These are phyloP conservation scores for Cystofilobasidium ferigula DNA, from an alignment of 768 basidiomycete genomes.

Conservation along the genomic window DNA sequence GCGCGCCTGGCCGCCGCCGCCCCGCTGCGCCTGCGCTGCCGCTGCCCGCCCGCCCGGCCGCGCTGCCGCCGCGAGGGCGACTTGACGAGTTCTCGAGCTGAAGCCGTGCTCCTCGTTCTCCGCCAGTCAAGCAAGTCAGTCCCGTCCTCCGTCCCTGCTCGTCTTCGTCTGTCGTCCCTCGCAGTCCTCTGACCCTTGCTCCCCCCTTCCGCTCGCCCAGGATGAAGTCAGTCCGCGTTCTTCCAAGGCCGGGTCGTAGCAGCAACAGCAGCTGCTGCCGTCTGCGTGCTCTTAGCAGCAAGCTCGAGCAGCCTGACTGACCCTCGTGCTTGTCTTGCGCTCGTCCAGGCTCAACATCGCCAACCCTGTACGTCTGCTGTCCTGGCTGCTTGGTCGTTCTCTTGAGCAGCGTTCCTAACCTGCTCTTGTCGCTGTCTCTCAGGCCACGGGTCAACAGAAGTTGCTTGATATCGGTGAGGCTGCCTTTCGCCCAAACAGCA, in stretches of 20 bases:
- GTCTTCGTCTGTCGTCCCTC: neutral
- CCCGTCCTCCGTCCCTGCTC: neutral
- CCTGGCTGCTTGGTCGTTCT: constrained; percentile 13
- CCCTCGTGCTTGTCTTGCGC: neutral
- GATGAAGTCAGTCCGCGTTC: neutral
- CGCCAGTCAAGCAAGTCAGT: neutral
- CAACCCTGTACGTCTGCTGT: constrained; percentile 50
- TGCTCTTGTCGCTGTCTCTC: too few species aligned
- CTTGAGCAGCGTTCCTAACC: neutral
- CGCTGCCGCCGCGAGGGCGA: too few species aligned
- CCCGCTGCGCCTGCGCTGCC: too few species aligned
- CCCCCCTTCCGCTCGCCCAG: neutral
- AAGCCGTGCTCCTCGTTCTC: neutral
- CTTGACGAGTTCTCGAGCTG: too few species aligned
- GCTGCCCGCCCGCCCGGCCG: too few species aligned
- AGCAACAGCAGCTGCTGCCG: neutral
- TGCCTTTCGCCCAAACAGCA: too few species aligned
- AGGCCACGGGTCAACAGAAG: constrained; percentile 93
- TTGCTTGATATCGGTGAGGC: constrained; percentile 61
- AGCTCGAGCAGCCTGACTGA: too few species aligned
- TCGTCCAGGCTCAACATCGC: constrained; percentile 90
- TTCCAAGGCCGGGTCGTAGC: neutral
- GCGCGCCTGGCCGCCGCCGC: too few species aligned
- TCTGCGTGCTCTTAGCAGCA: too few species aligned
- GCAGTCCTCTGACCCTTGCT: neutral